Evolutionary conservation across 2,329 filamentous ascomycete species (phyloP).

Genomic region (Stylonectria norvegica): DNA sequence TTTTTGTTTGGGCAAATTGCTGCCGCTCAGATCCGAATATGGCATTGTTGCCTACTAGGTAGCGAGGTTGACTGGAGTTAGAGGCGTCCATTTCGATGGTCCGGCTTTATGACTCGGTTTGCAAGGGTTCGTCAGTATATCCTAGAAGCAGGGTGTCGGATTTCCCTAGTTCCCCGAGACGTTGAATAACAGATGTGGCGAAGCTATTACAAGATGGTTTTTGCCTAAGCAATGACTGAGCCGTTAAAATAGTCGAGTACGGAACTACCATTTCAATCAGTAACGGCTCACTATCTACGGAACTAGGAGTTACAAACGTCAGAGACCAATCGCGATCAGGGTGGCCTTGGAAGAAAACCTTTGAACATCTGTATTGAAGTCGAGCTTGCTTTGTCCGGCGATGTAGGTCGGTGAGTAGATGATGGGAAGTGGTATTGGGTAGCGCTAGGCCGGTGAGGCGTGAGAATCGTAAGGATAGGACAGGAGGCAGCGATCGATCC

Average conservation of each 20-base stretch:
- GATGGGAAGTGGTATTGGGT: too few species aligned
- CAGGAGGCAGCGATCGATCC: too few species aligned
- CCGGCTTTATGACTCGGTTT: neutral
- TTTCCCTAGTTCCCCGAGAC: neutral
- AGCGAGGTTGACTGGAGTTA: conserved; percentile 1
- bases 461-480: too few species aligned
- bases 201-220: too few species aligned
- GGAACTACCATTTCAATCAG: neutral
- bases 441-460: too few species aligned
- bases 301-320: neutral
- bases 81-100: conserved; percentile 5
- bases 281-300: neutral
- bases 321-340: neutral
- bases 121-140: neutral
- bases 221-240: too few species aligned
- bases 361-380: neutral
- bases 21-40: conserved; percentile 2
- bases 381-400: neutral
- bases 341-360: neutral
- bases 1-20: conserved; percentile 2
- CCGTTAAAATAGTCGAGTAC: too few species aligned
- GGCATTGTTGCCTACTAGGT: neutral
- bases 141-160: neutral
- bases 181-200: neutral
- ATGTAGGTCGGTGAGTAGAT: neutral